These are phyloP conservation scores for Solidago caesia DNA, from an alignment of 129 eudicot species.

Conservation along the genomic window DNA sequence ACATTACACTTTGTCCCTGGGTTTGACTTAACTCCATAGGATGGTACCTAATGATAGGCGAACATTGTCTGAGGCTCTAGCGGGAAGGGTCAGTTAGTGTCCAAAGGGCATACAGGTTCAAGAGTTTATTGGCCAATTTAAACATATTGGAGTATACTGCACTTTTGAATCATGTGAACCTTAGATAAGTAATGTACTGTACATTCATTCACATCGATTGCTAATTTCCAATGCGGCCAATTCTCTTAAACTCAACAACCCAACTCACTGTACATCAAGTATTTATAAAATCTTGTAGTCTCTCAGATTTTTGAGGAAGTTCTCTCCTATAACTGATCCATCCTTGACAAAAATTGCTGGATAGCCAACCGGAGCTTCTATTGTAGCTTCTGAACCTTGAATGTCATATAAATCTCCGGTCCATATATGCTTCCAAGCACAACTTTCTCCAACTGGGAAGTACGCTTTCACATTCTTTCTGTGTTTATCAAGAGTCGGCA, in stretches of 20 bases:
- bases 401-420: slow-evolving; percentile 56
- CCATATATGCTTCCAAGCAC: slow-evolving; percentile 92
- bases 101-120: too few relatives aligned
- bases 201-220: slow-evolving; percentile 7
- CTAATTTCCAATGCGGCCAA: slow-evolving; percentile 15
- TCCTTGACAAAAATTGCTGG: slow-evolving; percentile 89
- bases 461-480: slow-evolving; percentile 70
- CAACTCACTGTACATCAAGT: slow-evolving; percentile 1
- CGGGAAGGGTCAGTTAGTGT: too few relatives aligned
- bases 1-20: too few relatives aligned
- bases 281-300: slow-evolving; percentile 51
- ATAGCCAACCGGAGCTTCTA: slow-evolving; percentile 78
- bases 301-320: slow-evolving; percentile 54
- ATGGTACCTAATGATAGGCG: too few relatives aligned
- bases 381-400: slow-evolving; percentile 67
- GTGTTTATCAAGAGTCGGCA: slow-evolving; percentile 88
- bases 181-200: background rate
- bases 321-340: slow-evolving; percentile 71
- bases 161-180: background rate
- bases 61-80: too few relatives aligned
- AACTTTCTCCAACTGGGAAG: slow-evolving; percentile 76
- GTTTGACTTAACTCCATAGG: too few relatives aligned
- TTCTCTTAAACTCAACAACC: slow-evolving; percentile 17
- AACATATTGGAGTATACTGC: too few relatives aligned
- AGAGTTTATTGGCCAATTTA: too few relatives aligned